Base-by-base conservation (phyloP, 305 asterid genomes). In the Stenogyne calaminthoides region DNA sequence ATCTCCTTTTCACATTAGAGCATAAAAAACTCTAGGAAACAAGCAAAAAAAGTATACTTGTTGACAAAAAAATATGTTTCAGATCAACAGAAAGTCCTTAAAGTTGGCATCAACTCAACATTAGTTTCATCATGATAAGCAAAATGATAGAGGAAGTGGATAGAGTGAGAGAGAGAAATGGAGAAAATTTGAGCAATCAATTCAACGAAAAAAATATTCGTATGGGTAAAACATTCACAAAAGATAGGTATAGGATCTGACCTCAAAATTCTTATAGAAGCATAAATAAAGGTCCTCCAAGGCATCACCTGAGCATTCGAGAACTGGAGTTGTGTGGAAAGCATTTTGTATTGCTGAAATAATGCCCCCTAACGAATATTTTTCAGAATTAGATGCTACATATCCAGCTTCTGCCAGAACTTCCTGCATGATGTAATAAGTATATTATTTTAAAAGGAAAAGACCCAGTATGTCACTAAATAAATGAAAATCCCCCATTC, bases 221-320 rank as follows among this genome's bases (percentile, higher is more conserved):
- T 12, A 9, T 9, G 22, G 42, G 36, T 29, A 51, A 63, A 56
- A 5, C 11, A 46, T 67, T 37, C 5, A 19, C 42, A 52, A 27
- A 15, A 51, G 39, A 67, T 34, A 55, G 54, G 46, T 73, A n/a
- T 58, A 46, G 11, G 68, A 61, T 71, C 84, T 58, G 74, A 92
- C 97, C 97, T 80, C 83, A 81, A 94, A 91, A 78, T 89, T 84
- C 89, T 91, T 94, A 46, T 78, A 76, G 89, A 94, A 91, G 87
- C 99, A 94, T 65, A 94, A 62, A 9, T 72, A 80, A 69, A 94
- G 88, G 76, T 94, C 99, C 83, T 88, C 86, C 73, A 94, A 57
- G 52, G 99, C 93, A 78, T 39, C 91, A 63, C 86, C 80, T 9
- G 86, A 74, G 88, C 99, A 94, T 69, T 76, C 70, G 47, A 91